Evolutionary conservation across 306 rosid species (phyloP), one percentile per base, ranked within the genome.

Genomic region (Glycyrrhiza uralensis): DNA sequence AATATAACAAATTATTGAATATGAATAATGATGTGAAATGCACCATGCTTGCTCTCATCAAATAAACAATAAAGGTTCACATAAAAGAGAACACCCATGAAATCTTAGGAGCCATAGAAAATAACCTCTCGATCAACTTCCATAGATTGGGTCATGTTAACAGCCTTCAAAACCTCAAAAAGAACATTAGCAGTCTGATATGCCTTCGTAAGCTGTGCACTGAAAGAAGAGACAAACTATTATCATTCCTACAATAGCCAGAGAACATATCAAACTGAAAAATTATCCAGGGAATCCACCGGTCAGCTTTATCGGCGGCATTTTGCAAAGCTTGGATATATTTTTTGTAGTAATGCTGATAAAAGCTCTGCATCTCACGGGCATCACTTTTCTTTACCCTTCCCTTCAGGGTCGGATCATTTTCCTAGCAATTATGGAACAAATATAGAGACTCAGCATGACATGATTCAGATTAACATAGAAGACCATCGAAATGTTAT

Each of bases 81-180:
- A 77, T 13, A 36, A 42, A 77, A 75, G 42, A 52, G 55, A 20
- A 46, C 28, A 13, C 28, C 69, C 50, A 41, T 3, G n/a, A 76
- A 65, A 15, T 69, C 36, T 39, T 38, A 38, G 30, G 57, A 76
- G 50, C 23, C 33, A 32, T 3, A 49, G 42, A 56, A 73, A 49
- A 47, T 63, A 59, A 94, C 99, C 97, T 94, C 99, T 7, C 92
- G 99, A 67, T 89, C 97, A 79, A 94, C 93, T 91, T 94, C 99
- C 74, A 94, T 88, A 55, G 99, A 87, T 75, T 94, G 99, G 4
- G 93, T 91, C 93, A 81, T 83, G 78, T 91, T 94, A 76, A 91
- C 97, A 56, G 97, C 99, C 87, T 91, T 94, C 75, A 94, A 80
- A 72, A 94, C 99, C 72, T 94, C 99, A 82, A 94, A 94, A 79